Evolutionary conservation across 495 filamentous ascomycete species (phyloP).

Genomic region (Letharia columbiana): DNA sequence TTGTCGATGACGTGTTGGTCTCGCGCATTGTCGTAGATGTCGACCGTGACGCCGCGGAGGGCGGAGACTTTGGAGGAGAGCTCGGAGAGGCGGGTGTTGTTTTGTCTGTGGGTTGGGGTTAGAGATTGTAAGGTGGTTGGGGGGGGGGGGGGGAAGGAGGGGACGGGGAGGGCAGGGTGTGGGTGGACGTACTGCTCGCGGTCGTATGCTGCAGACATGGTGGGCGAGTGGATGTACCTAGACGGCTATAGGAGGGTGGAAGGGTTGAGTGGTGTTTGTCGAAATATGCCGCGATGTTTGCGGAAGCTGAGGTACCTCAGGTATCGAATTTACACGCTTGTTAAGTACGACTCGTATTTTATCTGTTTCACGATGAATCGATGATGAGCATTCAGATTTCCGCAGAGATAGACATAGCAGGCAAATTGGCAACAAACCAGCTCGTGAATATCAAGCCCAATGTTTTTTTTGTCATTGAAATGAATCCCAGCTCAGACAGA

Average conservation of each 20-base stretch:
- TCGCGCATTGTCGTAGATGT: slow-evolving; percentile 93
- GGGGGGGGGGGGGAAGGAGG: slow-evolving; percentile 3
- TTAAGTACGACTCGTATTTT: no score
- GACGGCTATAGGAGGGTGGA: neutral
- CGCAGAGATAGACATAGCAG: no score
- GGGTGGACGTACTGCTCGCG: slow-evolving; percentile 57
- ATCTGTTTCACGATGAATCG: no score
- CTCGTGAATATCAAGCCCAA: no score
- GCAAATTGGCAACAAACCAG: no score
- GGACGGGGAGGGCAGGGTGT: neutral
- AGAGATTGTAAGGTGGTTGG: slow-evolving; percentile 8
- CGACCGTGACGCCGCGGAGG: slow-evolving; percentile 90
- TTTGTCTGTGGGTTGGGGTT: slow-evolving; percentile 52
- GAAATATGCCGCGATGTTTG: no score
- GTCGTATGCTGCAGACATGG: slow-evolving; percentile 93
- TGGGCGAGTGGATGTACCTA: slow-evolving; percentile 12
- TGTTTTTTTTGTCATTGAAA: no score
- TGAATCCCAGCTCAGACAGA: no score
- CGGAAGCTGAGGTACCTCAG: no score
- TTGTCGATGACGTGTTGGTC: slow-evolving; percentile 79
- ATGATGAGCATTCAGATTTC: no score
- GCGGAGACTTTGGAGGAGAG: slow-evolving; percentile 84
- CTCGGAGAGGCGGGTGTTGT: slow-evolving; percentile 89
- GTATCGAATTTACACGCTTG: no score
- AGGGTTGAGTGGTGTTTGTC: neutral